Evolutionary conservation across 2,329 filamentous ascomycete genomes (phyloP), one percentile per base, ranked within the genome.

Genomic region (Apiospora sp.): DNA sequence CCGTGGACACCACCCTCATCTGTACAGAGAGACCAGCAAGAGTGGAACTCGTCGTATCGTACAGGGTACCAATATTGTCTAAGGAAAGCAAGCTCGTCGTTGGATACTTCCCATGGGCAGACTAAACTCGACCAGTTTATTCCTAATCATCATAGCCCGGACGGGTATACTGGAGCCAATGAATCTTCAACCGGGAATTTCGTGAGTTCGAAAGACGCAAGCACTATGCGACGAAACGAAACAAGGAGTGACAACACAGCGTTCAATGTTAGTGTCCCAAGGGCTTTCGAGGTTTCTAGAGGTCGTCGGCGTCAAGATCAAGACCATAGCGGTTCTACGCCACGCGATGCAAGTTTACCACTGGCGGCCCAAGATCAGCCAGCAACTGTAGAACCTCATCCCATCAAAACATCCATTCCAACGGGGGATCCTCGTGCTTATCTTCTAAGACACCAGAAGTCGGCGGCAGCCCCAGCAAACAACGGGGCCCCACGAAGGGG

Each of bases 1-100:
- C 79, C 79, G 19, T 81, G 79, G 80, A 78, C 78, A 8, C 79
- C 80, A 24, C 80, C 80, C 64, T 80, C 79, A 13, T 78, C 78
- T 12, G n/a, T 73, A 10, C 75, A 76, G 51, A 76, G 58, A 67
- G 69, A 54, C 27, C 71, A 61, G 30, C 46, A 51, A 22, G 48
- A 67, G 24, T 67, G 58, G 70, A 30, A 10, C 41, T 64, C 58
- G 10, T 64, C 58, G 37, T 64, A 41, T n/a, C 58, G 19, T n/a
- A 41, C 34, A 70, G 24, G 49, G 34, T 41, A 61, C 14, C 46
- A 27, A 13, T 22, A 49, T 16, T n/a, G 37, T 41, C 27, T 19
- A 34, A 49, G 37, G 10, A 64, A 41, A 41, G 30, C 12, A 64
- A 24, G 22, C 22, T 22, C 58, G 30, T 41, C n/a, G 30, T 41